phyloP scores from a whole-genome alignment of 192 early-diverging fungal genomes.

The Phycomyces blakesleeanus region DNA sequence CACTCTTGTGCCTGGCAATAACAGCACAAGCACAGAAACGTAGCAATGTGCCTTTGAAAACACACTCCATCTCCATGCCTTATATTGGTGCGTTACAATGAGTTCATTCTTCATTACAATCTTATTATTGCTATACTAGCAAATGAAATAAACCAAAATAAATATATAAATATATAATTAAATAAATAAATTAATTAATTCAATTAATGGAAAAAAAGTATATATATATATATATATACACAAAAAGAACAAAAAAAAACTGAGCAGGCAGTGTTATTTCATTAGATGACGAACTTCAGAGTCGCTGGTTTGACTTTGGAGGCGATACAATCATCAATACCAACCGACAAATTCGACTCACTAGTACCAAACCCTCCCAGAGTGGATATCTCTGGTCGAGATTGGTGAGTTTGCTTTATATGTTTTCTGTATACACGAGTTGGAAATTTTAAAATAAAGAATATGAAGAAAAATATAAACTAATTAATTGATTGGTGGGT shows the following conservation, averaged over 20 bases:
- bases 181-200: too few species aligned
- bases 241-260: neutral
- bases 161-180: too few species aligned
- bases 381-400: slow-evolving; percentile 79
- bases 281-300: slow-evolving; percentile 67
- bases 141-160: too few species aligned
- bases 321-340: slow-evolving; percentile 89
- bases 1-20: too few species aligned
- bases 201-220: too few species aligned
- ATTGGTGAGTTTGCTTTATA: slow-evolving; percentile 38
- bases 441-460: neutral
- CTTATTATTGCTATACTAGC: too few species aligned
- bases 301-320: slow-evolving; percentile 93
- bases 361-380: slow-evolving; percentile 74
- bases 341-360: slow-evolving; percentile 80
- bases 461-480: neutral
- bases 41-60: too few species aligned
- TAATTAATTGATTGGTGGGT: neutral
- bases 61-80: too few species aligned
- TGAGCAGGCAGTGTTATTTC: neutral
- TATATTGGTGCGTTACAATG: too few species aligned
- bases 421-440: neutral
- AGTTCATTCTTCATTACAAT: too few species aligned
- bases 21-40: too few species aligned
- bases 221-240: neutral